Evolutionary conservation across 139 green algal genomes (phyloP), one percentile per base, ranked within the genome.

Genomic region (Chlamydomonas applanata): DNA sequence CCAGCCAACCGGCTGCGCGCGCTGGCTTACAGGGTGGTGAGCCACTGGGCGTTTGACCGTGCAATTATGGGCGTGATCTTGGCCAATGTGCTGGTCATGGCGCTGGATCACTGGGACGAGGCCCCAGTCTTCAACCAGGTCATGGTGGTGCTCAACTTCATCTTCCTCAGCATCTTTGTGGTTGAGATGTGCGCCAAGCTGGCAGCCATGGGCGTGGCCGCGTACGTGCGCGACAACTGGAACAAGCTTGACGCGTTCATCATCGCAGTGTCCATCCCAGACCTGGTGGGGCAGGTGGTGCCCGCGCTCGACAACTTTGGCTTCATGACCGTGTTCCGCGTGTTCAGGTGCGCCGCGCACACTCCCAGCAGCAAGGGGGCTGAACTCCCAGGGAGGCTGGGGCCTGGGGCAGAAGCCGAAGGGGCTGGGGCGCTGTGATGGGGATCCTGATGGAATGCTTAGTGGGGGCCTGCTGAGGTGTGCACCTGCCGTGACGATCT

Each of bases 161-260:
- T 49, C 7, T 49, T 49, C 40, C 40, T 49, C 7, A 19, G 7
- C 40, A 49, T 49, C 40, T 49, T 49, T 49, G 40, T 49, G 40
- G 40, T 49, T 7, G 40, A 49, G 40, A 49, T 49, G 40, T 49
- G 40, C 30, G 25, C 53, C 25, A 67, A 75, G 54, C n/a, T 75
- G 13, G 17, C 27, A 27, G 69, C 49, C 59, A 53, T 75, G 52
- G 69, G 69, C 30, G 35, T 60, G 69, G 13, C 30, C 13, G 22
- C 25, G 13, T 75, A 75, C 53, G 32, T 61, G 25, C 49, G 16
- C 4, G 67, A 78, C 73, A 45, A 69, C 49, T 85, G 80, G 80
- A 90, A 90, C 74, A 75, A 87, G 46, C 76, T 89, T 7, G 86
- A 91, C 74, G 66, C 84, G 36, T 79, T 83, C 61, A 80, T 90